Percentiles rank a stretch among this genome's conserved stretches.
Evolutionary conservation across 2,329 filamentous ascomycete species (phyloP).

Genomic region (Cadophora sp.): DNA sequence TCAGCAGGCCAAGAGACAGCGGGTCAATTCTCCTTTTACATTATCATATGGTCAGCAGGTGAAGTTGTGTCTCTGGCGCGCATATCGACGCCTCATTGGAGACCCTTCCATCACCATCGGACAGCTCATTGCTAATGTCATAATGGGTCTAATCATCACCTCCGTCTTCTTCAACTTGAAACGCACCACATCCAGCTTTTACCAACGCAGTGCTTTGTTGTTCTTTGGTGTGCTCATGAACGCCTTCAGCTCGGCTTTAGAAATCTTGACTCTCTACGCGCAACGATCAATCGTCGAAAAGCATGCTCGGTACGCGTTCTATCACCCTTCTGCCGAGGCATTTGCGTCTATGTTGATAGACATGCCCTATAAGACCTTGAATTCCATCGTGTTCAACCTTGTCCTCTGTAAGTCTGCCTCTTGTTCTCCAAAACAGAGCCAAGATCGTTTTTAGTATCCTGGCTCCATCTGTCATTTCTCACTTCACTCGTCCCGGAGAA

Average conservation of each 20-base stretch:
- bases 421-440: no score
- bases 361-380: conserved; percentile 77
- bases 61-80: conserved; percentile 71
- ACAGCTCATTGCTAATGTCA: no score
- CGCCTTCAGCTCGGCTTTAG: no score
- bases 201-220: no score
- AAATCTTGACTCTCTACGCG: conserved; percentile 77
- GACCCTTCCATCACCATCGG: no score
- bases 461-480: no score
- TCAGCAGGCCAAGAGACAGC: conserved; percentile 35
- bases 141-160: no score
- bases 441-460: no score
- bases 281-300: conserved; percentile 94
- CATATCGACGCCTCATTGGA: conserved; percentile 71
- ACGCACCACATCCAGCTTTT: no score
- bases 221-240: no score
- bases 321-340: conserved; percentile 90
- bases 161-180: no score
- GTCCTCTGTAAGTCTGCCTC: conserved; percentile 57
- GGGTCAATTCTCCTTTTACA: conserved; percentile 67
- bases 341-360: conserved; percentile 82
- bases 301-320: conserved; percentile 84
- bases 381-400: conserved; percentile 74
- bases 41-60: conserved; percentile 57
- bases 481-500: neutral